Conservation (phyloP, 208 protist species). For the Porcisia hertigi region DNA sequence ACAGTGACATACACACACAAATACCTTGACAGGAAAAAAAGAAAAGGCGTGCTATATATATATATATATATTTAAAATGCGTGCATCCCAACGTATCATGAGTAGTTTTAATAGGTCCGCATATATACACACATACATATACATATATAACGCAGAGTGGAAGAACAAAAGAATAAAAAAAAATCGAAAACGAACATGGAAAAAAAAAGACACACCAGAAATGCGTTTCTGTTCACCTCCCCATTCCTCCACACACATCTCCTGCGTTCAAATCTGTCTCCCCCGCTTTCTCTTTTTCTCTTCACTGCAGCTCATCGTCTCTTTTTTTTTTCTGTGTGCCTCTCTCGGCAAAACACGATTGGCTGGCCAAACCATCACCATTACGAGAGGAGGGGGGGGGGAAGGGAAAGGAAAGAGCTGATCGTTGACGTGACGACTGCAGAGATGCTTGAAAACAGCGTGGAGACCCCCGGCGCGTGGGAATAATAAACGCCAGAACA, state of each 20-base stretch:
- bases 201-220: not conserved
- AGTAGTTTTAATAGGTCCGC: not conserved
- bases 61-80: not conserved
- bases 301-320: not conserved
- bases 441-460: not conserved
- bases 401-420: not conserved
- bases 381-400: no score
- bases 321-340: not conserved
- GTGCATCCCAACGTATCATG: not conserved
- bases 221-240: not conserved
- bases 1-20: not conserved
- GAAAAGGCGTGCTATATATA: no score
- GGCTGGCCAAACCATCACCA: not conserved
- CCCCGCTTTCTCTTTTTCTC: not conserved
- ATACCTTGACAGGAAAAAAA: not conserved
- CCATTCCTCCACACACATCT: not conserved
- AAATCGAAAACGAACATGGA: not conserved
- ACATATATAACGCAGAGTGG: not conserved
- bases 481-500: not conserved
- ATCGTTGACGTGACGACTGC: not conserved
- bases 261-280: not conserved
- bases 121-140: not conserved
- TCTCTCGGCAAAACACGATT: not conserved
- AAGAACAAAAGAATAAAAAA: not conserved
- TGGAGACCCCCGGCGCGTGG: not conserved